Evolutionary conservation across 108 stramenopile genomes (phyloP), one percentile per base, ranked within the genome.

Genomic region (Pseudonitzschia delicatissima): DNA sequence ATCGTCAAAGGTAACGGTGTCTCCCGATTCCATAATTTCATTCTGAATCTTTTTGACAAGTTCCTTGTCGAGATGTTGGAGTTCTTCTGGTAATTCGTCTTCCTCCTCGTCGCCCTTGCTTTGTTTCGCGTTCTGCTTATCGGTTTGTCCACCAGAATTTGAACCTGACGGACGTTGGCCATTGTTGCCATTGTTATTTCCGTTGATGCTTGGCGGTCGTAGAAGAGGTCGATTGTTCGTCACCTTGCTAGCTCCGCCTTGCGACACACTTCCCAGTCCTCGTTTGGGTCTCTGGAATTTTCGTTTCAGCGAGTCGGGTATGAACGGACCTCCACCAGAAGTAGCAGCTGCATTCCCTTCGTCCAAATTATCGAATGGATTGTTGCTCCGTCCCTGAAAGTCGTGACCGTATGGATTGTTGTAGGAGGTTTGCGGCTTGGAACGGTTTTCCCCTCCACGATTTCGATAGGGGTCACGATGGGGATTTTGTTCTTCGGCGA

Each of bases 61-160:
- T 64, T 91, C 92, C 63, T 93, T 91, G 58, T 93, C 92, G 12
- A 91, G 70, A 23, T 87, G 89, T 29, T 82, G 73, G 13, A 96
- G 75, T 67, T 83, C 83, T 67, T 92, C 93, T 1, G 92, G 95
- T 32, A 96, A 62, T 28, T 93, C 92, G 8, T 92, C 92, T 9
- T 91, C 87, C 5, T 85, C 82, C 8, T 78, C 62, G 20, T 52
- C 55, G 18, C 51, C 42, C 12, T 72, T 74, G 57, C 67, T 45
- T 23, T 57, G 39, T 29, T 66, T 71, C 12, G 12, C 23, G 23
- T 51, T 51, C 21, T 6, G 4, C 15, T 33, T 55, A 27, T 55
- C 53, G 0, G 12, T 26, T 23, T 37, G 17, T 13, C 60, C 26
- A 35, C 37, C 37, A 36, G 9, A n/a, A n/a, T n/a, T n/a, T n/a